Conservation (phyloP, 305 asterid genomes). For the Solanum hybrid region DNA sequence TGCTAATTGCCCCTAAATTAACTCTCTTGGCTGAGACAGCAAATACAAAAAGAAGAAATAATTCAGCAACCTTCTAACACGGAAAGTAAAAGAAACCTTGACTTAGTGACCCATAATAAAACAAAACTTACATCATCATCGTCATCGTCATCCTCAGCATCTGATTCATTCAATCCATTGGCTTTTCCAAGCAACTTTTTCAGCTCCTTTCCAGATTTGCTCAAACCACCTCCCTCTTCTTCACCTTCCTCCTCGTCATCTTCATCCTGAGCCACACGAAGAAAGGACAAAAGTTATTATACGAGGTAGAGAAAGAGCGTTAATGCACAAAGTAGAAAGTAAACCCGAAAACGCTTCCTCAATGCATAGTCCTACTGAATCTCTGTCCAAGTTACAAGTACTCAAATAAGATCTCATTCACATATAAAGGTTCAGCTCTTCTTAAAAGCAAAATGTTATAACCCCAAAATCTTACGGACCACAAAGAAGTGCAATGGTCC, state of each 20-base stretch:
- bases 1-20: not conserved
- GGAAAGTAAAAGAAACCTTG: slow-evolving; percentile 14
- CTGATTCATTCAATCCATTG: slow-evolving; percentile 82
- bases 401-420: not conserved
- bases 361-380: not conserved
- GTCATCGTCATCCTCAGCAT: slow-evolving; percentile 77
- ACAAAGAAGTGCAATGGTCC: not conserved
- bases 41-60: not conserved
- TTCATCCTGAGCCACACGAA: slow-evolving; percentile 54
- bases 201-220: slow-evolving; percentile 97
- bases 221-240: slow-evolving; percentile 66
- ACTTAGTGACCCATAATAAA: not conserved
- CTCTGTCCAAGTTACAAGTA: not conserved
- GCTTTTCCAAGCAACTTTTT: slow-evolving; percentile 82
- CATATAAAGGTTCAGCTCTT: not conserved
- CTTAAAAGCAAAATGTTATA: not conserved
- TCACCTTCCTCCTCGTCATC: slow-evolving; percentile 86
- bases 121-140: slow-evolving; percentile 52
- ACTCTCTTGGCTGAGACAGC: not conserved
- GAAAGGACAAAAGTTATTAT: not conserved
- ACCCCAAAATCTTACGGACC: not conserved
- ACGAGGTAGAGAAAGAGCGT: not conserved
- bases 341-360: not conserved
- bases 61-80: not conserved
- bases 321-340: not conserved